Conservation (phyloP, 768 basidiomycete genomes). For the Cubamyces sp. region DNA sequence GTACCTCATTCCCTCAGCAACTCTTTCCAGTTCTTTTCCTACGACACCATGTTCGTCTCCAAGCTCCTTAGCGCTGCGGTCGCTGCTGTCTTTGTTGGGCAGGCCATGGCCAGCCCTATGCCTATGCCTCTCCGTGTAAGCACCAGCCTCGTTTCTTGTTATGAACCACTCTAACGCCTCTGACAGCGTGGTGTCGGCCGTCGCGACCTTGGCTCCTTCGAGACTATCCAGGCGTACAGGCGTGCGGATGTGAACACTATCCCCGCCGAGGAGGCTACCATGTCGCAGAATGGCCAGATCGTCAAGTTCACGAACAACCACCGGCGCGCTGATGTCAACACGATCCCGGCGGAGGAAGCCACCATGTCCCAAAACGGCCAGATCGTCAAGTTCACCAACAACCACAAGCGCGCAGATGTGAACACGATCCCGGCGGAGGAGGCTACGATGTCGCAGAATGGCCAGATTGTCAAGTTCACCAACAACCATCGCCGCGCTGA, state of each 20-base stretch:
- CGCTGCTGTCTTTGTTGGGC: slow-evolving; percentile 49
- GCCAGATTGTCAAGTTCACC: slow-evolving; percentile 35
- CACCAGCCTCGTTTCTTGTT: background rate
- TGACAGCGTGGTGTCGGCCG: slow-evolving; percentile 30
- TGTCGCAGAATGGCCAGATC: slow-evolving; percentile 36
- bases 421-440: slow-evolving; percentile 39
- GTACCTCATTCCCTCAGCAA: slow-evolving; percentile 30
- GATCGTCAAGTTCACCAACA: slow-evolving; percentile 34
- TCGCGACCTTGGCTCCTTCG: slow-evolving; percentile 40
- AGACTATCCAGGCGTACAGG: slow-evolving; percentile 49
- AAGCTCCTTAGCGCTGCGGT: slow-evolving; percentile 45
- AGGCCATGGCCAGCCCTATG: slow-evolving; percentile 44
- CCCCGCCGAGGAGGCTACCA: slow-evolving; percentile 37
- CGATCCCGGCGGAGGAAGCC: slow-evolving; percentile 38
- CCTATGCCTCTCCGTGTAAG: slow-evolving; percentile 47
- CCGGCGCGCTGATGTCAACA: slow-evolving; percentile 30
- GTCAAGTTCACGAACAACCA: slow-evolving; percentile 30
- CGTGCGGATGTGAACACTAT: slow-evolving; percentile 35
- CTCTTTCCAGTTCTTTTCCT: slow-evolving; percentile 23
- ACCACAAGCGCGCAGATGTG: slow-evolving; percentile 27
- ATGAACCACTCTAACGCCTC: background rate
- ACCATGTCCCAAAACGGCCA: slow-evolving; percentile 41
- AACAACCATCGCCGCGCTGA: slow-evolving; percentile 30
- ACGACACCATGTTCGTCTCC: slow-evolving; percentile 49
- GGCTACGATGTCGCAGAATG: slow-evolving; percentile 40